A percentile compares a stretch with the other conserved stretches of the same genome.
Conservation (phyloP, 495 filamentous ascomycete species). For the Neurospora cerealis region DNA sequence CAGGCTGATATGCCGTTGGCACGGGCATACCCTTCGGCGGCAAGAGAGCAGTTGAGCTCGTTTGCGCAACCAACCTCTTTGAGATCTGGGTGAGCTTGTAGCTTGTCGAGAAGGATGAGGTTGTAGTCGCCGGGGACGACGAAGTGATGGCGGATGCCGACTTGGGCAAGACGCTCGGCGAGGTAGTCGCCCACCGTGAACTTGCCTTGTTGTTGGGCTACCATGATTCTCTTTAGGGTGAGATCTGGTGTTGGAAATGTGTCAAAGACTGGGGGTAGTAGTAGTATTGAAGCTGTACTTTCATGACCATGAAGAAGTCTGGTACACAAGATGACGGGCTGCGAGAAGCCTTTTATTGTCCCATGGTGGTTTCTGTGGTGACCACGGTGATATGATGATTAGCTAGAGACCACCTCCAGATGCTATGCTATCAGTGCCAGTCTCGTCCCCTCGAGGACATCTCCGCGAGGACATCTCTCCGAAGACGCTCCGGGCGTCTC, state of each 20-base stretch:
- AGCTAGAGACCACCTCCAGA: background rate
- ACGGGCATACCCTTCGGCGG: constrained; percentile 66
- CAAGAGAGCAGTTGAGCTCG: constrained; percentile 67
- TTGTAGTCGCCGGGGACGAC: constrained; percentile 67
- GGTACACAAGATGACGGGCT: background rate
- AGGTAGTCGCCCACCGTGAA: constrained; percentile 46
- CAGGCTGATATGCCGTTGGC: constrained; percentile 60
- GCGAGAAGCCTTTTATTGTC: background rate
- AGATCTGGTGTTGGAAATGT: background rate
- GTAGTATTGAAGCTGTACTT: background rate
- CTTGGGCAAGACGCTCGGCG: constrained; percentile 56
- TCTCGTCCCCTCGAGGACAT: background rate
- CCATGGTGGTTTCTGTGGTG: background rate
- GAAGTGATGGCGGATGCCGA: constrained; percentile 53
- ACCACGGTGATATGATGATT: background rate
- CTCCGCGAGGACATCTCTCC: background rate
- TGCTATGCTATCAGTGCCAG: background rate
- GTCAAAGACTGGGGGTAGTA: background rate
- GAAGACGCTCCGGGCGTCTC: background rate
- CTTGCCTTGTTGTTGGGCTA: background rate
- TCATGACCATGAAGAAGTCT: background rate
- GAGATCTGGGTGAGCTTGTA: constrained; percentile 52
- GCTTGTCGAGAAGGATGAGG: constrained; percentile 52
- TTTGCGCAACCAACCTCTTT: constrained; percentile 57
- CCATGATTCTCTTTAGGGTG: background rate